A percentile compares a stretch with the other conserved stretches of the same genome.
Evolutionary conservation across 805 yeast genomes (phyloP).

Genomic region (Hyphopichia homilentoma): DNA sequence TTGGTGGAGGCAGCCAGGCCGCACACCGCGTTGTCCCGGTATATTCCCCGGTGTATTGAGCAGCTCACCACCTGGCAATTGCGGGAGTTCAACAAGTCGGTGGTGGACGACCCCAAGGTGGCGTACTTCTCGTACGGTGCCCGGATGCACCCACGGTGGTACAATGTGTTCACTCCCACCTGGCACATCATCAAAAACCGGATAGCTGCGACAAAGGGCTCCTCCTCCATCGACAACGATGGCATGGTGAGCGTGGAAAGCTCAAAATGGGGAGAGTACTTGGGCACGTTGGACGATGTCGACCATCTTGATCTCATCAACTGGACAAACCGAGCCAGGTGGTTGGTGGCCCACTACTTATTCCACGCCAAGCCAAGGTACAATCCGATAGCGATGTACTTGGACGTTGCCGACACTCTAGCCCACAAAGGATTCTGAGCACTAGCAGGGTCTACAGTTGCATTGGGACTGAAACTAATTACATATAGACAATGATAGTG

Average conservation of each 20-base stretch:
- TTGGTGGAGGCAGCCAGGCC: constrained; percentile 35
- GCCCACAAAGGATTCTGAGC: constrained; percentile 53
- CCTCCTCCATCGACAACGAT: constrained; percentile 57
- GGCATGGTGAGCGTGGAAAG: constrained; percentile 81
- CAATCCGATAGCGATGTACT: constrained; percentile 66
- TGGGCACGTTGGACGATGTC: constrained; percentile 72
- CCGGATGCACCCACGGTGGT: constrained; percentile 56
- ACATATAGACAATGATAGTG: no score
- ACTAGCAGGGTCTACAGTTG: no score
- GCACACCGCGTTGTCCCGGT: constrained; percentile 11
- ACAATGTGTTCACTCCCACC: constrained; percentile 56
- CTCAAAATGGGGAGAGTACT: constrained; percentile 78
- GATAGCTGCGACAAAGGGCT: constrained; percentile 5
- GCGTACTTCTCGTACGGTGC: constrained; percentile 85
- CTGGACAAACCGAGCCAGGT: constrained; percentile 60
- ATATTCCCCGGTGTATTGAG: constrained; percentile 40
- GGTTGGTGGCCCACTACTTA: constrained; percentile 27
- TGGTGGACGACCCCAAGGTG: constrained; percentile 57
- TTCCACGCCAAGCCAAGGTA: constrained; percentile 40
- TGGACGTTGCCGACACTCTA: constrained; percentile 62
- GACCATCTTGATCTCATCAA: constrained; percentile 87
- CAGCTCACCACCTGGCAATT: constrained; percentile 62
- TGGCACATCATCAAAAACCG: constrained; percentile 55
- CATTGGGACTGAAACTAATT: no score
- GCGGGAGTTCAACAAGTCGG: constrained; percentile 48